Evolutionary conservation across 768 basidiomycete species (phyloP), one percentile per base, ranked within the genome.

Genomic region (Psilocybe subaeruginosa): DNA sequence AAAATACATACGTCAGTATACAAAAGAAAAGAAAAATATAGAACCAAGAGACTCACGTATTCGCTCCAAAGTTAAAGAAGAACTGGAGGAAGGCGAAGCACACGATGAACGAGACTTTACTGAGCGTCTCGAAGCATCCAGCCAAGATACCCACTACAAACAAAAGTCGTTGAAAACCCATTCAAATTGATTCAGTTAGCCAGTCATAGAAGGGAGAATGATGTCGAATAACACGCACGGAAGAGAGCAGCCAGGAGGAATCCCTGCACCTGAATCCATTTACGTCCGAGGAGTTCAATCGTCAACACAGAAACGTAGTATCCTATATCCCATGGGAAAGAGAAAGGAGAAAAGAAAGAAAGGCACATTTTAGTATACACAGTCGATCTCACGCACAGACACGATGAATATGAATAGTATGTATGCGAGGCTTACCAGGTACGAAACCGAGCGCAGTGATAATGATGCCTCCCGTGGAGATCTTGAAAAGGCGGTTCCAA

Each of bases 21-120:
- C 41, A 14, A 57, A 16, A 29, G 17, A 16, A 29, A n/a, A 6
- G 19, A 52, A 8, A 29, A 53, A n/a, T 8, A 51, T 60, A 23
- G 17, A 33, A 27, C 37, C 52, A 30, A 33, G 17, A 73, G 11
- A 62, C 84, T 64, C 68, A 87, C 81, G 85, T 76, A 69, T 91
- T 91, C 3, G 89, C 87, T 17, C 91, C 90, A 67, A 91, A 92
- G 76, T 92, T 91, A 80, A 91, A 91, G 80, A 91, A 90, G 78
- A 90, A 90, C 78, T 90, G 89, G 23, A 91, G 75, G 65, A 92
- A 74, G 0, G 90, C 80, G 69, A 93, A 93, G 75, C 81, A 83
- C 59, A 89, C 87, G 62, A 92, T 83, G 76, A 92, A 92, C 3
- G 83, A 76, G 0, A 79, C 78, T 8, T 80, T 85, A 68, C 81